These are phyloP conservation scores for Nicotiana attenuata DNA, from an alignment of 257 asterid genomes.

Conservation along the genomic window DNA sequence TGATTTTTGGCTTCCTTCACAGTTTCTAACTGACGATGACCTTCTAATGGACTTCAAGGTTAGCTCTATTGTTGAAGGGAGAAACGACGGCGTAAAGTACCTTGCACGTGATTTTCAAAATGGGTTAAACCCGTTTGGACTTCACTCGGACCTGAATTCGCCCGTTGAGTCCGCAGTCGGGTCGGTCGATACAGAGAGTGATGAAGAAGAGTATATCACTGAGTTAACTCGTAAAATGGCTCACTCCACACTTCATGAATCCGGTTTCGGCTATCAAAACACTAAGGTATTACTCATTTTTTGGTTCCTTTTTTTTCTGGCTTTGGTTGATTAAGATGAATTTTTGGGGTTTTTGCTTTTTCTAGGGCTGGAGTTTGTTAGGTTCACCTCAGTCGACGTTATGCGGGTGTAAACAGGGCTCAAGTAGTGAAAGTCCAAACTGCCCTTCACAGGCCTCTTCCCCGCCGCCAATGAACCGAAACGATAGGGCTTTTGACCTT, in stretches of 20 bases:
- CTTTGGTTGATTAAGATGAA: not conserved
- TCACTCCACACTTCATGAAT: slow-evolving; percentile 31
- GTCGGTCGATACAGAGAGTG: slow-evolving; percentile 61
- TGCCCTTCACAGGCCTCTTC: slow-evolving; percentile 36
- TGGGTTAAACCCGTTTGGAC: slow-evolving; percentile 8
- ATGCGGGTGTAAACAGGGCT: slow-evolving; percentile 34
- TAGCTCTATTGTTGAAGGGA: not conserved
- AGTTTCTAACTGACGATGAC: slow-evolving; percentile 31
- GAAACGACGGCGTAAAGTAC: not conserved
- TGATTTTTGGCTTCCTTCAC: slow-evolving; percentile 37
- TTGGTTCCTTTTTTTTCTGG: no score
- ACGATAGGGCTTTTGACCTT: slow-evolving; percentile 32
- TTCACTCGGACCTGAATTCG: slow-evolving; percentile 54
- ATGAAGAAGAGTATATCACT: slow-evolving; percentile 55
- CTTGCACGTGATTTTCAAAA: slow-evolving; percentile 13
- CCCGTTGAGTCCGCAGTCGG: slow-evolving; percentile 54
- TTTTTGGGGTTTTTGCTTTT: not conserved
- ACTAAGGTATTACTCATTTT: slow-evolving; percentile 30
- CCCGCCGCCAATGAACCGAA: slow-evolving; percentile 22
- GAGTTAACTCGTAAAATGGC: slow-evolving; percentile 39
- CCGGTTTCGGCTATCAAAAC: slow-evolving; percentile 16
- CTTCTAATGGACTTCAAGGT: slow-evolving; percentile 1
- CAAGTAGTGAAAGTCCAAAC: slow-evolving; percentile 40
- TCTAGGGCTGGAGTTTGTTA: slow-evolving; percentile 38
- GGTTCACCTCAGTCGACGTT: slow-evolving; percentile 82